Evolutionary conservation across 345 rosid species (phyloP).

Genomic region (Microcos paniculata): DNA sequence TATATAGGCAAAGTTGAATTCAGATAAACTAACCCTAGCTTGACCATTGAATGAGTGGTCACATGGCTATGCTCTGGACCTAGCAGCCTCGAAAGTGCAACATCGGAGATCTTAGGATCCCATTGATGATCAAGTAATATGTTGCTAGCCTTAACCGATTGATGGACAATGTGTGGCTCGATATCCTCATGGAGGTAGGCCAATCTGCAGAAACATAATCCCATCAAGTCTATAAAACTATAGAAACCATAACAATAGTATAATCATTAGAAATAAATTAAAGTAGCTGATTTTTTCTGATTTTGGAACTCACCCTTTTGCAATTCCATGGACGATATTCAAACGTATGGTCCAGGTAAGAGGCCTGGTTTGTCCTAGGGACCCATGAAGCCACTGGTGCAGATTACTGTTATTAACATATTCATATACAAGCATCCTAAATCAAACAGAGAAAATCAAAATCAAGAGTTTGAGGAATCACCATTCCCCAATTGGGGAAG

Average conservation of each 20-base stretch:
- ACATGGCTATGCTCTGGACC: constrained; percentile 15
- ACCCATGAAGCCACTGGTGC: constrained; percentile 74
- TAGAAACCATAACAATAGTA: neutral
- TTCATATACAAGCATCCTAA: constrained; percentile 69
- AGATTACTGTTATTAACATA: constrained; percentile 68
- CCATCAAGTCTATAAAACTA: neutral
- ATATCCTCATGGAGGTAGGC: constrained; percentile 75
- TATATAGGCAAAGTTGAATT: neutral
- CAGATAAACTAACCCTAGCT: constrained; percentile 31
- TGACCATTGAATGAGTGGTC: constrained; percentile 17
- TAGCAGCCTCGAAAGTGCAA: constrained; percentile 40
- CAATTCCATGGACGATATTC: constrained; percentile 68
- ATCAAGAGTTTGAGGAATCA: neutral
- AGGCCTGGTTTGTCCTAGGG: constrained; percentile 39
- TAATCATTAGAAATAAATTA: neutral
- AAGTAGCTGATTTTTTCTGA: neutral
- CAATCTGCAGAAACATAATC: constrained; percentile 41
- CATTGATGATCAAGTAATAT: constrained; percentile 71
- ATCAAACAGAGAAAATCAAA: constrained; percentile 7
- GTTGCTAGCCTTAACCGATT: constrained; percentile 58
- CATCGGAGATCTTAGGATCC: constrained; percentile 70
- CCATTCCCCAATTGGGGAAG: neutral
- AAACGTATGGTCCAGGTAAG: constrained; percentile 56
- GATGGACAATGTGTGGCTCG: constrained; percentile 60
- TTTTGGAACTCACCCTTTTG: constrained; percentile 56